Evolutionary conservation across 331 rosid species (phyloP), one percentile per base, ranked within the genome.

Genomic region (Arachis monticola): DNA sequence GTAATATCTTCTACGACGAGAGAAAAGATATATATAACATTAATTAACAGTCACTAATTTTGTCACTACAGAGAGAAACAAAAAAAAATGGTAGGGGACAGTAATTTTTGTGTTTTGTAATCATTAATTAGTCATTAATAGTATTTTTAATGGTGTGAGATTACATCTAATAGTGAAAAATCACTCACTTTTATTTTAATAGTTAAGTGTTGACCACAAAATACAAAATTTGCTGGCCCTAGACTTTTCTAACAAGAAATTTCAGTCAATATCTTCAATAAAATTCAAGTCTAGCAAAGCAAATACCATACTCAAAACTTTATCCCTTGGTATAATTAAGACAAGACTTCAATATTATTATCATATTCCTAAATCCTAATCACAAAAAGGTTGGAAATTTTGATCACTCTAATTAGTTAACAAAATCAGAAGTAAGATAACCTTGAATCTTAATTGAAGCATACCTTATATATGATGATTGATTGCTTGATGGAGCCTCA

Each of bases 271-370:
- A 51, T 69, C 32, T 56, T 72, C 27, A 35, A 72, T 62, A 66
- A 74, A 67, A 42, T 78, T 58, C 60, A 67, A 71, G 48, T 51
- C 73, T 65, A 59, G 46, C 72, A 13, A 76, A 66, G 47, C 72
- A 70, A 40, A 74, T 64, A 22, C 73, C 62, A 60, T 74, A 72
- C 77, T 72, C 79, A 80, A 66, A 72, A 60, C 60, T 56, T 77
- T 50, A 53, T 60, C 22, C 74, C 69, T 55, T 45, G 5, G 13
- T 50, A 10, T 12, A 35, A 58, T 67, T 60, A 4, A 22, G 8
- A 42, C n/a, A 64, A 44, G 13, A 66, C 46, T 14, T 11, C 8
- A 44, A 22, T 35, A 35, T 35, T 35, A 35, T 35, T 35, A 35
- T 35, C 4, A 35, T 35, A 5, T 35, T 35, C 40, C 40, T 35